These are phyloP conservation scores for Trichoderma afroharzianum DNA, from an alignment of 2,329 filamentous ascomycete genomes.

Conservation along the genomic window DNA sequence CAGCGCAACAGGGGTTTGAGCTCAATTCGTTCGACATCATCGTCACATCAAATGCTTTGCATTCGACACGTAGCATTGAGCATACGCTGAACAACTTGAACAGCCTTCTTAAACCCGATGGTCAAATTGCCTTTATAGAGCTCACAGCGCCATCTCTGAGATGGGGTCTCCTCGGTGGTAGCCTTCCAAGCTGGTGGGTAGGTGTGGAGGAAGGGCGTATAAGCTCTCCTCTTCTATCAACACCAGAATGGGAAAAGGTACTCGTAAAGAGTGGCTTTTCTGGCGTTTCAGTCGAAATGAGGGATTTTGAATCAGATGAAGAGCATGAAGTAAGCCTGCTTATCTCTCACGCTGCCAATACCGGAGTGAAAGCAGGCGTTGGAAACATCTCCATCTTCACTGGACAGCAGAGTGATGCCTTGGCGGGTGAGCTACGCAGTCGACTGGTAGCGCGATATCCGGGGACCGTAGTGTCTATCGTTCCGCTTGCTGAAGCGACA, in stretches of 20 bases:
- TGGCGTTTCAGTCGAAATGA: conserved; percentile 10
- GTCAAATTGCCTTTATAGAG: conserved; percentile 17
- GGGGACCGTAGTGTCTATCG: neutral
- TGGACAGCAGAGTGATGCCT: neutral
- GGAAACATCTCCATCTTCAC: conserved; percentile 9
- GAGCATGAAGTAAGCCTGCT: conserved; percentile 15
- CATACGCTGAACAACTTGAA: conserved; percentile 5
- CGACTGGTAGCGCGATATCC: neutral
- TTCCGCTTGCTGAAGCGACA: neutral
- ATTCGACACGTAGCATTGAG: neutral
- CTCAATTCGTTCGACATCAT: conserved; percentile 21
- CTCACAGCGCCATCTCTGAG: conserved; percentile 8
- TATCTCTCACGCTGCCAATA: conserved; percentile 3
- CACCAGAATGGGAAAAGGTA: neutral
- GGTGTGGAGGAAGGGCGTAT: conserved; percentile 12
- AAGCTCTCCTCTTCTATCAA: conserved; percentile 2
- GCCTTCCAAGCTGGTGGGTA: conserved; percentile 7
- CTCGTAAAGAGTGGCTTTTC: conserved; percentile 13
- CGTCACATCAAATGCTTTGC: conserved; percentile 25
- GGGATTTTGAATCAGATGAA: neutral
- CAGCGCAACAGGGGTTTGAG: conserved; percentile 19
- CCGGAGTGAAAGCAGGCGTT: neutral
- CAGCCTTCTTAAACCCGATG: conserved; percentile 11
- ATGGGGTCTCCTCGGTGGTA: conserved; percentile 8
- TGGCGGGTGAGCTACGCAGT: conserved; percentile 2